Evolutionary conservation across 768 basidiomycete species (phyloP).

Genomic region (Lepiota brunneoincarnata): DNA sequence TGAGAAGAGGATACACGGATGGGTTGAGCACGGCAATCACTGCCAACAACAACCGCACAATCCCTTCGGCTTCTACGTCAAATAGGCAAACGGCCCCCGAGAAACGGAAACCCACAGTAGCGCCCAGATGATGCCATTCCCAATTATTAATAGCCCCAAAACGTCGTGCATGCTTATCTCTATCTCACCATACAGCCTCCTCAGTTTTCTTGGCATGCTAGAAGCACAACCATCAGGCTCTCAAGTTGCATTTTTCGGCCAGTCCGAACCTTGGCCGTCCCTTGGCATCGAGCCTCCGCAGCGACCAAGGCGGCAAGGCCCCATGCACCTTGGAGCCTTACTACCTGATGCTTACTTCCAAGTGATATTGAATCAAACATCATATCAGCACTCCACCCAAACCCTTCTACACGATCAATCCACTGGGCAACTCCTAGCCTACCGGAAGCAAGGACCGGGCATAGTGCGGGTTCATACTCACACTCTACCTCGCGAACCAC

Average conservation of each 20-base stretch:
- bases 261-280: too few species aligned
- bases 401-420: too few species aligned
- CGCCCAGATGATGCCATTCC: neutral
- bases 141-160: neutral
- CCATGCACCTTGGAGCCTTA: too few species aligned
- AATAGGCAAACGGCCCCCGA: neutral
- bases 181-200: neutral
- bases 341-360: too few species aligned
- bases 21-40: too few species aligned
- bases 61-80: neutral
- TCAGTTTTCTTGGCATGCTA: slow-evolving; percentile 1
- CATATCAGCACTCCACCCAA: too few species aligned
- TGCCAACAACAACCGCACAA: too few species aligned
- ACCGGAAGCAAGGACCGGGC: neutral
- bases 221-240: neutral
- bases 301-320: too few species aligned
- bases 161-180: neutral
- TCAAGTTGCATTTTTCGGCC: neutral
- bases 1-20: too few species aligned
- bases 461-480: slow-evolving; percentile 3
- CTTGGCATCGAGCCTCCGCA: neutral
- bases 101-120: neutral
- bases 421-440: too few species aligned
- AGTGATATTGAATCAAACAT: too few species aligned
- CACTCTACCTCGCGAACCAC: neutral